Evolutionary conservation across 1,284 basidiomycete genomes (phyloP), one percentile per base, ranked within the genome.

Genomic region (Xanthoconium separans): DNA sequence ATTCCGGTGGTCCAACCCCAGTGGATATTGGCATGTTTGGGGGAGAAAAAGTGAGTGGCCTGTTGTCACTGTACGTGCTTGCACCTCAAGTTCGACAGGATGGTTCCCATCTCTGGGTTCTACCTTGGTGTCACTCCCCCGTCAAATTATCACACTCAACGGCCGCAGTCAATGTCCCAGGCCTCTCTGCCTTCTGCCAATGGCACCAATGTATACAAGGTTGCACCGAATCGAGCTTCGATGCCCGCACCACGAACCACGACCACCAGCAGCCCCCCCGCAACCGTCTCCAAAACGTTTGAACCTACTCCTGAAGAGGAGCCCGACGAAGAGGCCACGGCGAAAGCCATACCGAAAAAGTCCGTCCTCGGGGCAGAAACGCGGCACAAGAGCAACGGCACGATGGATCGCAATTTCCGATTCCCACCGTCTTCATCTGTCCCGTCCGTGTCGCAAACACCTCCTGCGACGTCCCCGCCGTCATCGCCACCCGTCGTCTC

Each of bases 1-100:
- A 91, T 96, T 57, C 93, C 94, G 0, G 84, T 96, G 33, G 91
- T 95, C 1, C 89, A 93, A 61, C 93, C 93, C 0, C 85, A 89
- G 40, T 96, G 94, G 93, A 82, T 95, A 60, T 69, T 95, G 24
- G 92, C 93, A 1, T 95, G 94, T 65, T 83, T 90, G 48, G 69
- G 81, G 0, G 89, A 93, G 66, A 87, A 87, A 67, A 89, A 86
- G 91, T 93, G 59, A 62, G 85, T 74, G 20, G 3, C 15, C 22
- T 29, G 51, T 29, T 27, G 44, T 24, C n/a, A 15, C 6, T 2
- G 5, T 52, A 3, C 16, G 24, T 43, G 31, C 41, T 50, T 7
- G 41, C 22, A 20, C 30, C 43, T 54, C 34, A 37, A 29, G 18
- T 20, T 50, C 50, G 34, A 0, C 61, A 94, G 93, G 68, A 92